Percentiles rank a stretch among this genome's conserved stretches.
Evolutionary conservation across 371 early-diverging fungal genomes (phyloP).

Genomic region (Dentiscutata heterogama): DNA sequence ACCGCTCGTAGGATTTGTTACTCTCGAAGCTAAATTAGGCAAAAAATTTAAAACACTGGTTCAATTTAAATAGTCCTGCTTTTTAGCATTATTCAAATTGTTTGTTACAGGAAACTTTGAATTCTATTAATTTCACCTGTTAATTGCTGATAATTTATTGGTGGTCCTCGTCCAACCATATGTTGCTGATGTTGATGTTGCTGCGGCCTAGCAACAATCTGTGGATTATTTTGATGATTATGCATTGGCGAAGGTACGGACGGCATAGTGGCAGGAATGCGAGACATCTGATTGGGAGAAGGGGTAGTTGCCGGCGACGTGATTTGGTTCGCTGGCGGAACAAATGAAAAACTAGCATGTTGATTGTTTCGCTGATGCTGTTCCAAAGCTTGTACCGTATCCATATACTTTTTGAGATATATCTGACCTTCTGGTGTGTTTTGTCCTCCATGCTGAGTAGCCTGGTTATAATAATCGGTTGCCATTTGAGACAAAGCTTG

Average conservation of each 20-base stretch:
- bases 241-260: not conserved
- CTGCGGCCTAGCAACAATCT: not conserved
- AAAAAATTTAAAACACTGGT: not conserved
- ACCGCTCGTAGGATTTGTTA: not conserved
- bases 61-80: not conserved
- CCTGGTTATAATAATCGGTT: not conserved
- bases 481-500: slow-evolving; percentile 2
- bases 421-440: not conserved
- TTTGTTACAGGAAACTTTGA: not conserved
- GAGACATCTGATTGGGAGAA: slow-evolving; percentile 6
- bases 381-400: not conserved
- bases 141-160: not conserved
- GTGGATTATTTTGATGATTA: not conserved
- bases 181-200: slow-evolving; percentile 38
- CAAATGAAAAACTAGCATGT: not conserved
- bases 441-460: not conserved
- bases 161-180: not conserved
- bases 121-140: not conserved
- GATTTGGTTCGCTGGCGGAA: not conserved
- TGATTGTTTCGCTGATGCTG: slow-evolving; percentile 5
- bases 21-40: not conserved
- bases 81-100: not conserved
- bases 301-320: not conserved
- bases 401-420: not conserved
- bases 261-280: not conserved